Percentiles rank a stretch among this genome's conserved stretches.
These are phyloP conservation scores for Isabelozyma rhagii DNA, from an alignment of 805 yeast species.

Conservation along the genomic window DNA sequence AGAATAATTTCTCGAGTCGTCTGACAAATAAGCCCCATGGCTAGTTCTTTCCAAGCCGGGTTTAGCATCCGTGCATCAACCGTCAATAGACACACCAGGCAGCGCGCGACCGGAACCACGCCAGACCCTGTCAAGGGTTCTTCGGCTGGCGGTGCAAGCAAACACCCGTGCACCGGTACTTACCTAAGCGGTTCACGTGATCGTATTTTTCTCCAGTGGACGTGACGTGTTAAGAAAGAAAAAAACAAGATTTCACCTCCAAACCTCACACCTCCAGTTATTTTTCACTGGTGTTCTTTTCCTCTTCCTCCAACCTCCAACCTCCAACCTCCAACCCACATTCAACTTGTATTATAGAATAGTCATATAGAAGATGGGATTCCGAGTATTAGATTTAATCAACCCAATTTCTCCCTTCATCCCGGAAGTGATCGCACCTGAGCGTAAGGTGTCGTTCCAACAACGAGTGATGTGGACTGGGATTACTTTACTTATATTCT, in stretches of 20 bases:
- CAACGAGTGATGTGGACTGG: constrained; percentile 93
- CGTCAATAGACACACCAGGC: no score
- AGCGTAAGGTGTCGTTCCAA: constrained; percentile 82
- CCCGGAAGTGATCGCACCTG: constrained; percentile 90
- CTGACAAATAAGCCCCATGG: no score
- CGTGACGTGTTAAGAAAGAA: not conserved
- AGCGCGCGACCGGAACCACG: no score
- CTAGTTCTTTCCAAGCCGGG: no score
- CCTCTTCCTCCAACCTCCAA: not conserved
- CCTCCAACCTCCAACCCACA: no score
- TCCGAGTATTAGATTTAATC: constrained; percentile 80
- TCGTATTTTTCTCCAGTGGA: not conserved
- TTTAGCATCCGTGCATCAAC: no score
- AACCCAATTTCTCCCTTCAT: constrained; percentile 84
- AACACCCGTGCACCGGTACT: not conserved
- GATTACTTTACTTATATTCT: constrained; percentile 73
- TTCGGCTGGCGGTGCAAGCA: no score
- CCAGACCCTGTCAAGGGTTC: no score
- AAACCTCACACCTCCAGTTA: not conserved
- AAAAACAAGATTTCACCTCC: not conserved
- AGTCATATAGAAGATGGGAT: constrained; percentile 9
- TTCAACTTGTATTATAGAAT: not conserved
- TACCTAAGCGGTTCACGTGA: not conserved
- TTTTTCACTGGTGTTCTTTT: no score
- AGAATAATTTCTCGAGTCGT: no score